These are phyloP conservation scores for Malus asiatica DNA, from an alignment of 306 rosid species.

Conservation along the genomic window DNA sequence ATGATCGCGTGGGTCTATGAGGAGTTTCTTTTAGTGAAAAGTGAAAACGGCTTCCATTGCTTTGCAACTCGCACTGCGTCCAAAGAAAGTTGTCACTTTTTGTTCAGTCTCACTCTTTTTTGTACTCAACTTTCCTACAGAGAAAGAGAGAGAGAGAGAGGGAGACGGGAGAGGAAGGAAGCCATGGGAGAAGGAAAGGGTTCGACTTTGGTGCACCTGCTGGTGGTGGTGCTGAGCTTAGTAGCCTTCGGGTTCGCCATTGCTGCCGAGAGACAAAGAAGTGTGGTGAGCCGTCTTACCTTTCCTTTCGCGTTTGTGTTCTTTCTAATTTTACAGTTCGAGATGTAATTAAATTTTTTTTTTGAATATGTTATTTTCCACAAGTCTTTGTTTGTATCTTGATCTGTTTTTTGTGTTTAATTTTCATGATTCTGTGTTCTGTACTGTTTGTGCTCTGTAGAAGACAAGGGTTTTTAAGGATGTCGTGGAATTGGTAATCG, in stretches of 20 bases:
- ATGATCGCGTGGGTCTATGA: neutral
- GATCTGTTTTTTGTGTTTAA: neutral
- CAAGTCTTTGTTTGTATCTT: neutral
- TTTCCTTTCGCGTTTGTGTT: neutral
- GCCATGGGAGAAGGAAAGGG: slow-evolving; percentile 83
- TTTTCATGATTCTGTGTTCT: neutral
- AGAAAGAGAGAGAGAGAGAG: neutral
- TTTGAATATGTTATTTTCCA: neutral
- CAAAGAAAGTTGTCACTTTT: neutral
- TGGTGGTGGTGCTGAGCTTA: slow-evolving; percentile 58
- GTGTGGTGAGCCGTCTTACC: slow-evolving; percentile 44
- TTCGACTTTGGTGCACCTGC: slow-evolving; percentile 69
- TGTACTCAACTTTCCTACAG: neutral
- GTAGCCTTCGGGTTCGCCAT: slow-evolving; percentile 95
- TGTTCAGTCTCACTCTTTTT: neutral
- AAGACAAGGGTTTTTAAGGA: neutral
- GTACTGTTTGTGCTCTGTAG: neutral
- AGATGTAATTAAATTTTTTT: neutral
- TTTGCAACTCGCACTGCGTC: neutral
- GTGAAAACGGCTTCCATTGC: neutral
- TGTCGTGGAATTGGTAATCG: neutral
- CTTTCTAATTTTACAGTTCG: neutral
- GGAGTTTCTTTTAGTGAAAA: neutral
- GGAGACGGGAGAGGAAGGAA: neutral
- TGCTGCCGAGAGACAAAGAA: slow-evolving; percentile 90